Conservation (phyloP, 805 yeast genomes). For the Metschnikowia santaceciliae region DNA sequence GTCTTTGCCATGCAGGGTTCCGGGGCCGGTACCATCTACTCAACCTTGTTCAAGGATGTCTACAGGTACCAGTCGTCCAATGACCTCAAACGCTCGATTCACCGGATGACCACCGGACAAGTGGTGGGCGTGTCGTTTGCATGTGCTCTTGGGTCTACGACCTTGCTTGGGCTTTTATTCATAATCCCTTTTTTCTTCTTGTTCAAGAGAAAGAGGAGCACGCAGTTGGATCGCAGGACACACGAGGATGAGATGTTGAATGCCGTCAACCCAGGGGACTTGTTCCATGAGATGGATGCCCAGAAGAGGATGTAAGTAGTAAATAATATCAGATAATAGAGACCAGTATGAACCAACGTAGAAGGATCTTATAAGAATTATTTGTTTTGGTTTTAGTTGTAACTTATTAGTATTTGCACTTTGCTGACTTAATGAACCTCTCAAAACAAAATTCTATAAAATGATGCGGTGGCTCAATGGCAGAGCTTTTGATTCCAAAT, state of each 20-base stretch:
- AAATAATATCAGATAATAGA: slow-evolving; percentile 2
- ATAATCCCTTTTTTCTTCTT: slow-evolving; percentile 37
- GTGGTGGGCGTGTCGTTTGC: slow-evolving; percentile 45
- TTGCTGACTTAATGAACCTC: too few species aligned
- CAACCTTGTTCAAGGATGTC: slow-evolving; percentile 33
- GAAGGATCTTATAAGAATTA: too few species aligned
- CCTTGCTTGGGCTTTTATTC: slow-evolving; percentile 38
- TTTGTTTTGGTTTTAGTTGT: too few species aligned
- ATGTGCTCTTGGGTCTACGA: slow-evolving; percentile 42
- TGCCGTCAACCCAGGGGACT: slow-evolving; percentile 41
- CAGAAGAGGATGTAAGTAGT: slow-evolving; percentile 24
- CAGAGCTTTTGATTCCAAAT: slow-evolving; percentile 24
- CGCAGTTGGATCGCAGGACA: slow-evolving; percentile 29
- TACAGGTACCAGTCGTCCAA: slow-evolving; percentile 34
- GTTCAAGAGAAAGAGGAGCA: slow-evolving; percentile 25
- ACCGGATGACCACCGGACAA: slow-evolving; percentile 34
- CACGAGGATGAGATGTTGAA: slow-evolving; percentile 43
- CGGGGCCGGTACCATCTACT: slow-evolving; percentile 26
- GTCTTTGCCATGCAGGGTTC: slow-evolving; percentile 35
- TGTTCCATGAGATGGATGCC: slow-evolving; percentile 42
- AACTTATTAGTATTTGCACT: too few species aligned
- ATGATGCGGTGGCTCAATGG: slow-evolving; percentile 24
- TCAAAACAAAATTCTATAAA: neutral
- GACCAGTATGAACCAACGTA: neutral
- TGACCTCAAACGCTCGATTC: slow-evolving; percentile 21